phyloP scores from a whole-genome alignment of 305 asterid genomes.

The Fraxinus sp. region DNA sequence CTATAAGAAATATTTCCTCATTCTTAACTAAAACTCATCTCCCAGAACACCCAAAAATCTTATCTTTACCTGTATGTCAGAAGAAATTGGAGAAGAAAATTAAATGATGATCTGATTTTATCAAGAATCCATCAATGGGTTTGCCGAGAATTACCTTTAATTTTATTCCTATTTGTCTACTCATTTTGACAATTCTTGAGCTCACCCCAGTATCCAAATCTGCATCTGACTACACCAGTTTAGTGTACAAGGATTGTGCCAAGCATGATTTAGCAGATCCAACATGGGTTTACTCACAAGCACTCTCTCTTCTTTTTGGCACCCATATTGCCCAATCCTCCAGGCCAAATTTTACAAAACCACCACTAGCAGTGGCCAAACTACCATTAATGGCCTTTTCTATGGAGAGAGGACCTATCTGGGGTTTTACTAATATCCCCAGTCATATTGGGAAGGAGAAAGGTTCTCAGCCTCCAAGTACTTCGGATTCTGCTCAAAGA shows the following conservation, averaged over 20 bases:
- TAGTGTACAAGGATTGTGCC: constrained; percentile 91
- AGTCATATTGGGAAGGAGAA: too few species aligned
- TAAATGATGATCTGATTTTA: constrained; percentile 41
- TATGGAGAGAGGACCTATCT: too few species aligned
- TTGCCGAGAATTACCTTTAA: constrained; percentile 37
- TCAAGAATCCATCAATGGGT: constrained; percentile 54
- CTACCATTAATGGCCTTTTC: constrained; percentile 68
- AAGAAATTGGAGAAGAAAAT: background rate
- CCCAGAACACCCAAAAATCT: constrained; percentile 30
- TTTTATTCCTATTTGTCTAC: constrained; percentile 34
- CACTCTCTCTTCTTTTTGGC: constrained; percentile 75
- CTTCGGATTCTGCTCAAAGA: too few species aligned
- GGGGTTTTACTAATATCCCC: too few species aligned
- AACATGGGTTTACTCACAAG: constrained; percentile 60
- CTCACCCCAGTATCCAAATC: constrained; percentile 49
- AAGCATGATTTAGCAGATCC: constrained; percentile 81
- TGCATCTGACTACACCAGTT: constrained; percentile 56
- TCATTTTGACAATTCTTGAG: constrained; percentile 33
- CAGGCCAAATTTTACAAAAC: constrained; percentile 65
- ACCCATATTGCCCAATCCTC: constrained; percentile 32
- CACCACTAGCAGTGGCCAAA: constrained; percentile 57
- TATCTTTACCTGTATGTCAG: background rate
- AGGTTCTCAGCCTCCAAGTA: too few species aligned
- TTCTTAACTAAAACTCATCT: too few species aligned
- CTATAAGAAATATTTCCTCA: too few species aligned